These are phyloP conservation scores for Botrytis deweyae DNA, from an alignment of 2,329 filamentous ascomycete genomes.

Conservation along the genomic window DNA sequence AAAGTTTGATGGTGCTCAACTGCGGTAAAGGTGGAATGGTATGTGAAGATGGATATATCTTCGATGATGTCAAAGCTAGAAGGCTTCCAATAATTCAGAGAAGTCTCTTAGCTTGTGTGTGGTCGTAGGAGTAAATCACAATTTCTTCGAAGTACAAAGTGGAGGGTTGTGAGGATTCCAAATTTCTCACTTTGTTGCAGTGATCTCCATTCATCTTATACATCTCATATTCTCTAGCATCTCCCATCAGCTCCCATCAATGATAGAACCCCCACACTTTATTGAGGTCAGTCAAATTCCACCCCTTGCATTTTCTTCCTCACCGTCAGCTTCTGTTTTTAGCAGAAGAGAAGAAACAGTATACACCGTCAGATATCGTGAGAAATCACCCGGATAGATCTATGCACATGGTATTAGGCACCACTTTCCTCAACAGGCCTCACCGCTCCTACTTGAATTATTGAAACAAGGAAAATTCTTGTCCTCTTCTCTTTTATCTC, in stretches of 20 bases:
- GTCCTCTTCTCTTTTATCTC: constrained; percentile 5
- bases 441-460: constrained; percentile 14
- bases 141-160: constrained; percentile 1
- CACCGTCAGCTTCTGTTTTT: constrained; percentile 1
- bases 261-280: neutral
- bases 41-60: neutral
- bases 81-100: neutral
- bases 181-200: neutral
- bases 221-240: neutral
- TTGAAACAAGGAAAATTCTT: neutral
- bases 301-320: neutral
- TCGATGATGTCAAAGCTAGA: neutral
- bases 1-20: neutral
- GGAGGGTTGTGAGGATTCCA: neutral
- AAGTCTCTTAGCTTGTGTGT: neutral
- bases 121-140: neutral
- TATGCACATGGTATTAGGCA: constrained; percentile 12
- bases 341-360: neutral
- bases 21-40: neutral
- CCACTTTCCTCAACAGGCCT: neutral
- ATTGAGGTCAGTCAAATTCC: neutral
- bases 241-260: neutral
- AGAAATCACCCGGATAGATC: constrained; percentile 7
- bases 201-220: constrained; percentile 10
- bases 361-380: constrained; percentile 12